Base-by-base conservation (phyloP, 2,329 filamentous ascomycete genomes). In the Pseudogymnoascus sp. region DNA sequence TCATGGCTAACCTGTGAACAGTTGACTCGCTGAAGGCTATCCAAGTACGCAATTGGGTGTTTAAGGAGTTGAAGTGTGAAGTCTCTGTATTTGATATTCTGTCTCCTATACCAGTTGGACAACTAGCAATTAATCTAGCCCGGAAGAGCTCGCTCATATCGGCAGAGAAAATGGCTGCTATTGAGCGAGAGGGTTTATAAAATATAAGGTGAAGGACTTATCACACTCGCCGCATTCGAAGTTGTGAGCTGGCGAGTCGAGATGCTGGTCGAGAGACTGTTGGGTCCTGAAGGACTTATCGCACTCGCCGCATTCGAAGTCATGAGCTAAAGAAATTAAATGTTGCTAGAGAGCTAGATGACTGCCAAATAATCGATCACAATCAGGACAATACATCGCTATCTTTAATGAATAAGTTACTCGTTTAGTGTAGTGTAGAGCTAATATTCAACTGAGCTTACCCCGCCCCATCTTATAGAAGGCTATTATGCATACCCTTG, bases 21-120 rank as follows among this genome's bases (percentile, higher is more conserved):
- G 76, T 82, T 5, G 80, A 83, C 69, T 81, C 78, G 0, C 72
- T 83, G 6, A 77, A 81, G 4, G 79, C 79, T 1, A 77, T 82
- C n/a, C 77, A 77, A 9, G 70, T 81, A 6, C 74, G 79, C n/a
- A 81, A 76, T 64, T 82, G 79, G 79, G 71, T 81, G 1, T 68
- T 73, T 10, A 70, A 71, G 41, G 76, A 77, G 64, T 77, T 77
- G 13, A 72, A 73, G 2, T 76, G 76, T 0, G 73, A 78, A 59
- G 66, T 81, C 3, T 77, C 77, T 0, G 74, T 81, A 1, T 80
- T 81, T 65, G 77, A 81, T 61, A 74, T 81, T 13, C 66, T 81
- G 4, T 17, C 15, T 4, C n/a, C 40, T 8, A 44, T 1, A 13
- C 10, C 40, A 7, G 6, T 44, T 6, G 40, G 15, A 17, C 15